Evolutionary conservation across 805 yeast genomes (phyloP), one percentile per base, ranked within the genome.

Genomic region (Cyberlindnera euphorbiae): DNA sequence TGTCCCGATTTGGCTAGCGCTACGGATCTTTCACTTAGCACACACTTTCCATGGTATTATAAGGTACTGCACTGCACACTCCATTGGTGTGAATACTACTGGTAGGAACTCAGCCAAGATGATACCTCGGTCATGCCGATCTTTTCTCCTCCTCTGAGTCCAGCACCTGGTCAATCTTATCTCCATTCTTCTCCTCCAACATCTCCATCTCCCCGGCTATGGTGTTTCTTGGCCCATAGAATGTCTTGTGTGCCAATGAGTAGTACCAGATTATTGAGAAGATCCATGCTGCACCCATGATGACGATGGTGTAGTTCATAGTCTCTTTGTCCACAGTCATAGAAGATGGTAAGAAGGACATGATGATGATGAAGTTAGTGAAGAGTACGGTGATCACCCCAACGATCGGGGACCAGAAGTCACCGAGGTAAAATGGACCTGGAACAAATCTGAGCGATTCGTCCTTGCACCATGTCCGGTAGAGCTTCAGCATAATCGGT

Each of bases 271-370:
- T 33, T 37, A 68, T 49, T 1, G 82, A 66, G 14, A 77, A 58
- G 5, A 73, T 39, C 82, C 82, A 76, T n/a, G 75, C 70, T 6
- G 79, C 79, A 21, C 73, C 71, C 17, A 75, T 78, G 39, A 81
- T 77, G 2, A 75, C 83, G 45, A 71, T 70, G 0, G 86, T 76
- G 55, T 82, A 82, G 59, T 82, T 82, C 90, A 82, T 81, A 14
- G 73, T 41, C 6, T 38, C 44, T 35, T 39, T 45, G 18, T 39
- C 42, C 15, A 46, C 48, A 79, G 80, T 26, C 51, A 48, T 19
- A 6, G 35, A 13, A 3, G 73, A 59, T 26, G 89, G 88, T 65
- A 79, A 75, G 77, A 75, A 71, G 23, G 70, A 62, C 62, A 79
- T 59, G 21, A 75, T 58, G 22, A 79, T 71, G 35, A 71, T 67